Evolutionary conservation across 2,329 filamentous ascomycete species (phyloP).

Genomic region (Stemphylium vesicarium): DNA sequence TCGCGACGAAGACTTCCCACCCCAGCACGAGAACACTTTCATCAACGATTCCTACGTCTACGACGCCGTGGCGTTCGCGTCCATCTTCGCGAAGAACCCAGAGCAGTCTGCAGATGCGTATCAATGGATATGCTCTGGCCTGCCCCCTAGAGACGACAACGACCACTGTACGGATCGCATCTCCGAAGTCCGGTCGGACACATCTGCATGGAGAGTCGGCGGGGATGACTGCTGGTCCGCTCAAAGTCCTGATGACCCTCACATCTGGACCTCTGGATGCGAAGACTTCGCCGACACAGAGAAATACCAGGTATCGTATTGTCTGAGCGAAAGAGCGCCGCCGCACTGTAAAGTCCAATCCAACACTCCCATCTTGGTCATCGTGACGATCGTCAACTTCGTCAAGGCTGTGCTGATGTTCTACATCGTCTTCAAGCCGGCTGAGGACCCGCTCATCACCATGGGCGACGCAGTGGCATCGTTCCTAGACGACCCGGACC

Average conservation of each 20-base stretch:
- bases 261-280: neutral
- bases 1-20: neutral
- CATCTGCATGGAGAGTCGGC: neutral
- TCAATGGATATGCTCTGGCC: constrained; percentile 20
- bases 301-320: constrained; percentile 20
- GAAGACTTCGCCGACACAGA: neutral
- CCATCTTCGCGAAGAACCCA: neutral
- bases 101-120: constrained; percentile 7
- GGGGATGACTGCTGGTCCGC: neutral
- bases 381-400: neutral
- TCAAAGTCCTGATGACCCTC: neutral
- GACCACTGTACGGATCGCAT: neutral
- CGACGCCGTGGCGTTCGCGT: neutral
- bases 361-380: neutral
- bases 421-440: constrained; percentile 23
- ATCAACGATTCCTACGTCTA: neutral
- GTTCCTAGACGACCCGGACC: constrained; percentile 14
- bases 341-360: neutral
- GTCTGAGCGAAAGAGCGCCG: constrained; percentile 23
- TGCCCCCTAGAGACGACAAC: neutral
- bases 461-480: constrained; percentile 33
- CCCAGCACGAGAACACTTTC: neutral
- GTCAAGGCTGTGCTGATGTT: neutral
- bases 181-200: neutral
- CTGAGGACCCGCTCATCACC: constrained; percentile 15